Base-by-base conservation (phyloP, 129 eudicot species). In the Apium graveolens region DNA sequence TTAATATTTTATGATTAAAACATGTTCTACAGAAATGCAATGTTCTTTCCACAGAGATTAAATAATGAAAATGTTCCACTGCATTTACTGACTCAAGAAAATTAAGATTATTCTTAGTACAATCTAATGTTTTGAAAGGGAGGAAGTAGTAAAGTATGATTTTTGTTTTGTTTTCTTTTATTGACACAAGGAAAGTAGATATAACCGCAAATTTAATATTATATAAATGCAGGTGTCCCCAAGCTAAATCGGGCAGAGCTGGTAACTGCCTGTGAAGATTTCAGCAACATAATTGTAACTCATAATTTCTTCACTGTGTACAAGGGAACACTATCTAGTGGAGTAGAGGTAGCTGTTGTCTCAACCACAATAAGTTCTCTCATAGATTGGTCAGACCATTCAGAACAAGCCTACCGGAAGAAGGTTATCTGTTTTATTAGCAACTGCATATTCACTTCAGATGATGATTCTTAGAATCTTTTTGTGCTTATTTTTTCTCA, bases 231-330 rank as follows among this genome's bases (percentile, higher is more conserved):
- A 90, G 99, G 97, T 55, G 97, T 95, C 37, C 99, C 99, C 44
- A 90, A 92, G 89, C 86, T 95, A 69, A 90, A 95, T 82, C 87
- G 92, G 38, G 27, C 57, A 11, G 99, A 95, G 88, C 92, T 95
- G 49, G 99, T 92, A 89, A 85, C 90, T 14, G 97, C 99, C 27
- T 95, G 99, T 45, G 99, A 95, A 87, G 99, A 95, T 82, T 95
- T 95, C 78, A 92, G 97, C 90, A 95, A 95, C 76, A 92, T 95
- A 37, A 88, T 95, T 26, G 78, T 57, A 46, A 83, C 86, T 26
- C 75, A 45, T 48, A 91, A 92, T 76, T 79, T 78, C 73, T 86
- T 76, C 76, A 87, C 87, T 57, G 34, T 95, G 74, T 95, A 92
- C 88, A 95, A 95, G 85, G 99, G 99, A 85, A 95, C 99, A 37